Base-by-base conservation (phyloP, 345 rosid genomes). In the Eutrema yunnanense region DNA sequence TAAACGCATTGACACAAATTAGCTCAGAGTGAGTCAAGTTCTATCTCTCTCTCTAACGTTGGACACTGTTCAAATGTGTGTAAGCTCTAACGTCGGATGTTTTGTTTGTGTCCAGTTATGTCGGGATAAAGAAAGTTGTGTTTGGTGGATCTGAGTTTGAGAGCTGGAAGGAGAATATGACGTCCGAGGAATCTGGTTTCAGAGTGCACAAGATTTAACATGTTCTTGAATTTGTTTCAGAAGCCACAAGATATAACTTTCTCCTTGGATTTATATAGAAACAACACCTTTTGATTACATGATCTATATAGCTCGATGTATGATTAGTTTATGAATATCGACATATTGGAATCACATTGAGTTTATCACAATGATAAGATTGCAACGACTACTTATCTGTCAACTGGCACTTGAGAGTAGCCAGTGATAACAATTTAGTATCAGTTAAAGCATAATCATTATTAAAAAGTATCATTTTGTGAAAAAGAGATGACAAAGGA, bases 91-190 rank as follows among this genome's bases (percentile, higher is more conserved):
- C 9, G 0, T 62, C 26, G 26, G 10, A 38, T 36, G 63, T 52
- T 51, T 65, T 63, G 27, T 12, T 54, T 46, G 32, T 62, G 27
- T 8, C 2, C 90, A 94, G 98, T 81, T 82, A 78, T 73, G 69
- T 88, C 0, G 98, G 96, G 61, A 87, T 91, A n/a, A 89, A 91
- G 86, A 88, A 86, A 74, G 27, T 94, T 79, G 88, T 81, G 50
- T 88, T 94, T 74, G 98, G 98, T 54, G 96, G 97, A 54, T 81
- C 96, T 2, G 88, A 91, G 67, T 87, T 82, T 40, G 93, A 88
- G 82, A 83, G 36, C 71, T 94, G 98, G 98, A 87, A 86, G 62
- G 97, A 91, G 76, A 83, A 73, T 72, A 62, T 85, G 65, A 91
- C 78, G 22, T 82, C 86, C 0, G 98, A 94, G 69, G 96, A 88